Evolutionary conservation across 352 stramenopile genomes (phyloP).

Genomic region (Albugo laibachii): DNA sequence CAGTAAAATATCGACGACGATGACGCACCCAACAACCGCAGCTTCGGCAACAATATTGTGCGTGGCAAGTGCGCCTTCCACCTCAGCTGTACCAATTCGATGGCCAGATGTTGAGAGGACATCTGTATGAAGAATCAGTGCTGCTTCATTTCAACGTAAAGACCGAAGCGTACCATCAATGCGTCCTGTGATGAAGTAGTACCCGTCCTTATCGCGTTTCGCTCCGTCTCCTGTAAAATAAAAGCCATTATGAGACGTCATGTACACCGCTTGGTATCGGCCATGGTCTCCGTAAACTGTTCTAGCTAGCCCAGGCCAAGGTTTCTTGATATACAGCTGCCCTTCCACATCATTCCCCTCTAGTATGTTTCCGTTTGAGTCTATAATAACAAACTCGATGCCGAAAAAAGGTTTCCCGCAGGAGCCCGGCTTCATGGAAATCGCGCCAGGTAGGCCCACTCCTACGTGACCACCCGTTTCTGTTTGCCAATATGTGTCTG

Average conservation of each 20-base stretch:
- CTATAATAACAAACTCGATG: slow-evolving; percentile 79
- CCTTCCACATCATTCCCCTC: slow-evolving; percentile 76
- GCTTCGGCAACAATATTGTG: slow-evolving; percentile 87
- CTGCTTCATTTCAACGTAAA: not conserved
- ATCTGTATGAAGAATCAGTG: slow-evolving; percentile 24
- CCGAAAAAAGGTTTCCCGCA: slow-evolving; percentile 93
- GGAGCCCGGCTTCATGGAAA: slow-evolving; percentile 79
- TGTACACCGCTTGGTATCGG: slow-evolving; percentile 93
- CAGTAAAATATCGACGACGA: not conserved
- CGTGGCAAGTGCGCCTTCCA: slow-evolving; percentile 81
- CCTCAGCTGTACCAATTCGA: slow-evolving; percentile 76
- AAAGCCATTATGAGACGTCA: slow-evolving; percentile 90
- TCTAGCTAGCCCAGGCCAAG: slow-evolving; percentile 92
- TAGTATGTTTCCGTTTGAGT: slow-evolving; percentile 80
- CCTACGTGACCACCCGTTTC: slow-evolving; percentile 89
- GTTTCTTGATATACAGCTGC: slow-evolving; percentile 87
- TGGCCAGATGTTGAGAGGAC: slow-evolving; percentile 90
- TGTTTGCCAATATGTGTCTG: slow-evolving; percentile 97
- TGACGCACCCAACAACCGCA: slow-evolving; percentile 76
- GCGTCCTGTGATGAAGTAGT: slow-evolving; percentile 96
- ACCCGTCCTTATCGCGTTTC: slow-evolving; percentile 85
- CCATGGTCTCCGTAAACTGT: slow-evolving; percentile 89
- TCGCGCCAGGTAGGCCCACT: slow-evolving; percentile 84
- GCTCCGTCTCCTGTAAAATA: slow-evolving; percentile 92
- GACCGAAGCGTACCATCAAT: slow-evolving; percentile 61